Percentiles rank a stretch among this genome's conserved stretches.
Evolutionary conservation across 306 rosid species (phyloP).

Genomic region (Spatholobus suberectus): DNA sequence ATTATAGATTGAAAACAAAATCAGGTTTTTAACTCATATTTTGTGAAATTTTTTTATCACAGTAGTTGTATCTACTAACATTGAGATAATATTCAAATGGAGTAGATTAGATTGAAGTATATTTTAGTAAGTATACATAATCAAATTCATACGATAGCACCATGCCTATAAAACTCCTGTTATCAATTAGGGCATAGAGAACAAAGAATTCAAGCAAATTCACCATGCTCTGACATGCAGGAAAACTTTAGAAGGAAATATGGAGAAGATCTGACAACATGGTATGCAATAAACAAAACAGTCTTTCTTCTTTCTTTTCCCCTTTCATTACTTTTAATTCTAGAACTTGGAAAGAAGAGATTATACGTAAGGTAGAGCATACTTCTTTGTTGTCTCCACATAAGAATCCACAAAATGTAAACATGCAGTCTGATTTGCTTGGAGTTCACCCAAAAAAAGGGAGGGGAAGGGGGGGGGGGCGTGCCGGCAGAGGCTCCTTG

Average conservation of each 20-base stretch:
- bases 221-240: not conserved
- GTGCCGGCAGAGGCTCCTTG: not conserved
- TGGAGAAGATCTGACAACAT: slow-evolving; percentile 13
- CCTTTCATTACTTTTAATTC: not conserved
- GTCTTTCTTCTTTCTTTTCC: slow-evolving; percentile 10
- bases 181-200: not conserved
- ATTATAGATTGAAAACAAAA: slow-evolving; percentile 15
- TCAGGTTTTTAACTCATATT: not conserved
- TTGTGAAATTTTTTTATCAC: slow-evolving; percentile 3
- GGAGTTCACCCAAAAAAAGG: not conserved
- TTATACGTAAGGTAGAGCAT: not conserved
- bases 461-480: no score
- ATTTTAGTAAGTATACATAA: not conserved
- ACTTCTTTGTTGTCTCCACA: not conserved
- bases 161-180: not conserved
- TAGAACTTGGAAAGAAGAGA: slow-evolving; percentile 9
- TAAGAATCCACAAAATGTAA: not conserved
- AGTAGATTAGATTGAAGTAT: slow-evolving; percentile 2
- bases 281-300: slow-evolving; percentile 6
- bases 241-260: not conserved
- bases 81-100: slow-evolving; percentile 18
- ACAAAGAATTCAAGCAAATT: slow-evolving; percentile 18
- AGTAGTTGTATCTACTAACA: not conserved
- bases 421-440: not conserved
- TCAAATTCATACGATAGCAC: slow-evolving; percentile 16